Base-by-base conservation (phyloP, 2,329 filamentous ascomycete genomes). In the Ramichloridium luteum region DNA sequence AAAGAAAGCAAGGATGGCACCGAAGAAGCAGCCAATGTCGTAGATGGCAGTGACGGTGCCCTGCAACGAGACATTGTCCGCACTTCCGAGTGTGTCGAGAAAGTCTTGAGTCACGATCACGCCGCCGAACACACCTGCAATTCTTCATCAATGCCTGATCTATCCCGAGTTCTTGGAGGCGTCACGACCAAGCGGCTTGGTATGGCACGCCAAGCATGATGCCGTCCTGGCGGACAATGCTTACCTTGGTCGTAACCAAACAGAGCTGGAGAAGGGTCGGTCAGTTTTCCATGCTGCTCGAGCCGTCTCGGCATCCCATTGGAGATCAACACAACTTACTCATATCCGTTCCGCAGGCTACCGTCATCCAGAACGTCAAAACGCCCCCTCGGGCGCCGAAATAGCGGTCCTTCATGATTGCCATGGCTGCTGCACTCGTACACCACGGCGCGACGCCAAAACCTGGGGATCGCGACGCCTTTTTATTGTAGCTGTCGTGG, bases 21-120 rank as follows among this genome's bases (percentile, higher is more conserved):
- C 72, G 30, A 74, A 54, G 50, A 75, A 74, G 47, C 70, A 74
- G 6, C 70, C 70, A 16, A 74, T 59, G 39, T 74, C 67, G 47
- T 74, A 73, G 32, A 72, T 65, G 2, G 69, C 68, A 1, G 67
- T 70, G 8, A 72, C 65, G 0, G 67, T 44, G 17, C 43, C 41
- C 6, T 44, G 40, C 12, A 44, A 70, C n/a, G 38, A 39, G 26
- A 25, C 38, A 25, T 45, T 44, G 27, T 34, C 27, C 23, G 30
- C 55, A 3, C 43, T 31, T 5, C 28, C 31, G 2, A 45, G 33
- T 12, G 34, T 33, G 12, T 41, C 26, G n/a, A 45, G 31, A 25
- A 43, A 45, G 20, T 45, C 43, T 9, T 41, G 28, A 5, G 42
- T 25, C 15, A 73, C 63, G 16, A 72, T 59, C 5, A 71, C 67